phyloP scores from a whole-genome alignment of 2,329 filamentous ascomycete species.

The Colletotrichum viniferum region DNA sequence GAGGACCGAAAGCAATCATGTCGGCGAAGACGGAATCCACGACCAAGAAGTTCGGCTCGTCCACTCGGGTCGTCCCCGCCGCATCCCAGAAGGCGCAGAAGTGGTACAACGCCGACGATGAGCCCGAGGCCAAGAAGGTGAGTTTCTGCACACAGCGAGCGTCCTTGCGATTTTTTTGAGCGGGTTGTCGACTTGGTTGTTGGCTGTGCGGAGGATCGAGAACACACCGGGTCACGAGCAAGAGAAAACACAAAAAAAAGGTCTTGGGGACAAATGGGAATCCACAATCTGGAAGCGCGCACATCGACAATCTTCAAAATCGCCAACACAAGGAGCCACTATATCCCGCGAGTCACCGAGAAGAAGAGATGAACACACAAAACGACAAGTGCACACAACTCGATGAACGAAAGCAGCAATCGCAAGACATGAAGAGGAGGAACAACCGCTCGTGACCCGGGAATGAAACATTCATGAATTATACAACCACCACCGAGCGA shows the following conservation, averaged over 20 bases:
- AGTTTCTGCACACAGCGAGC: slow-evolving; percentile 49
- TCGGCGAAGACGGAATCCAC: slow-evolving; percentile 72
- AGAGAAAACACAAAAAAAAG: not conserved
- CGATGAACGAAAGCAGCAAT: not conserved
- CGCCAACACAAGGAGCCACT: not conserved
- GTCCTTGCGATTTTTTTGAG: not conserved
- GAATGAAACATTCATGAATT: not conserved
- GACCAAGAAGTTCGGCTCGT: slow-evolving; percentile 98
- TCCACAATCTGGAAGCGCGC: not conserved
- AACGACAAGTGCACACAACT: not conserved
- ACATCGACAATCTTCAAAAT: not conserved
- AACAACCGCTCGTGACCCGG: slow-evolving; percentile 8
- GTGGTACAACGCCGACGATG: slow-evolving; percentile 98
- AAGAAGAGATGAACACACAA: not conserved
- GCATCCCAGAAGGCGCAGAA: slow-evolving; percentile 92
- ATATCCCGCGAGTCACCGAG: not conserved
- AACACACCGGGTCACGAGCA: not conserved
- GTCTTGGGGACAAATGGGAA: not conserved
- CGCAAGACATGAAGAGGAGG: not conserved
- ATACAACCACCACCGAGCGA: not conserved
- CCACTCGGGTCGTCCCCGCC: slow-evolving; percentile 88
- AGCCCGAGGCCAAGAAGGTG: slow-evolving; percentile 91
- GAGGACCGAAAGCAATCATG: slow-evolving; percentile 54
- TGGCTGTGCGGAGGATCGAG: not conserved
- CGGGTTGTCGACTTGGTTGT: not conserved